Percentiles rank a stretch among this genome's conserved stretches.
Evolutionary conservation across 768 basidiomycete species (phyloP).

Genomic region (Tricholoma bakamatsutake): DNA sequence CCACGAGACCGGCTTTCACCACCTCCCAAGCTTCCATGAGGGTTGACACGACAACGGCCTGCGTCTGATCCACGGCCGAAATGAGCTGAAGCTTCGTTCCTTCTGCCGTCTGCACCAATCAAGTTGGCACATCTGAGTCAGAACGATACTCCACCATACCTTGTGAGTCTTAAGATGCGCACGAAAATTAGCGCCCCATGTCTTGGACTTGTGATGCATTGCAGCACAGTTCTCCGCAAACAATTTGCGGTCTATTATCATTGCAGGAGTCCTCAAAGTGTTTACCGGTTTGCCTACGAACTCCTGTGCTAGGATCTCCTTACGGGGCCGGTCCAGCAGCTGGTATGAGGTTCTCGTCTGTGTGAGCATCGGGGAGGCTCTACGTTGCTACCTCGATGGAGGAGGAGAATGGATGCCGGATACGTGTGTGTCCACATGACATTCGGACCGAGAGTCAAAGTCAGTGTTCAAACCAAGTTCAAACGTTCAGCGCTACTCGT

Average conservation of each 20-base stretch:
- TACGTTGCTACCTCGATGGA: not conserved
- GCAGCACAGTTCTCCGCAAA: conserved; percentile 69
- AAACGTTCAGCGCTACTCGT: too few species aligned
- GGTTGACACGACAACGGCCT: conserved; percentile 75
- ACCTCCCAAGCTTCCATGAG: conserved; percentile 79
- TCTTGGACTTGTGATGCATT: conserved; percentile 63
- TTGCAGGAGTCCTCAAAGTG: conserved; percentile 65
- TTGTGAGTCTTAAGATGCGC: conserved; percentile 87
- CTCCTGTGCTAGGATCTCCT: conserved; percentile 42
- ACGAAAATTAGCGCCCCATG: conserved; percentile 68
- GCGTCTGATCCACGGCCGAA: conserved; percentile 45
- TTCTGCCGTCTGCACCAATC: conserved; percentile 54
- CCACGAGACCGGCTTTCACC: conserved; percentile 57
- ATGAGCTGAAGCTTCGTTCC: conserved; percentile 66
- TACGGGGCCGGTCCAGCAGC: conserved; percentile 35
- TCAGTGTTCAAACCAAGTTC: too few species aligned
- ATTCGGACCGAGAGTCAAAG: too few species aligned
- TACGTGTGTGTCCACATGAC: too few species aligned
- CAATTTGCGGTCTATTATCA: conserved; percentile 67
- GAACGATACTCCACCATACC: conserved; percentile 28
- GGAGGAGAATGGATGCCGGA: not conserved
- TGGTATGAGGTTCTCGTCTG: conserved; percentile 45
- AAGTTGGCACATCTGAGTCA: conserved; percentile 2
- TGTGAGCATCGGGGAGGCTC: conserved; percentile 7
- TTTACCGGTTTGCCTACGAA: conserved; percentile 56